These are phyloP conservation scores for Trichoderma sp. DNA, from an alignment of 2,329 filamentous ascomycete species.

Conservation along the genomic window DNA sequence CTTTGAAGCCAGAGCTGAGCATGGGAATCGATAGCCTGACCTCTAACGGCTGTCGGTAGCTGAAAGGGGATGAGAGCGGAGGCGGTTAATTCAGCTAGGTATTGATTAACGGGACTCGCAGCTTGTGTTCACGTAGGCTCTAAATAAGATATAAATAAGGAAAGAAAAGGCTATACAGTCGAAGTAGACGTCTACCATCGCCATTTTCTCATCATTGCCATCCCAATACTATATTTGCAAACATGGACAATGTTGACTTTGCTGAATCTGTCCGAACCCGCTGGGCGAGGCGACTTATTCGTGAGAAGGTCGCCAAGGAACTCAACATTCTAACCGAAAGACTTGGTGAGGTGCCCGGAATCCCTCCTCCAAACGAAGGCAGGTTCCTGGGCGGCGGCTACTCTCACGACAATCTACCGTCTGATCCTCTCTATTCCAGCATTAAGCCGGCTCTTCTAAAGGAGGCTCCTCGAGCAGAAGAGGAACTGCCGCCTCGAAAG, in stretches of 20 bases:
- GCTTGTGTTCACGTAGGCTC: not conserved
- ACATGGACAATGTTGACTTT: not conserved
- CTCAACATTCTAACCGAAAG: not conserved
- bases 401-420: not conserved
- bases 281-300: not conserved
- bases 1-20: not conserved
- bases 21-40: not conserved
- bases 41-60: not conserved
- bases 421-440: not conserved
- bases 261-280: not conserved
- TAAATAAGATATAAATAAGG: not conserved
- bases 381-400: not conserved
- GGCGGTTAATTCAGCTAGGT: not conserved
- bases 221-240: not conserved
- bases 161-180: not conserved
- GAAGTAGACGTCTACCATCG: not conserved
- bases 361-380: not conserved
- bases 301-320: not conserved
- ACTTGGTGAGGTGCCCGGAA: not conserved
- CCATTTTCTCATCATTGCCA: not conserved
- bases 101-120: fast-evolving
- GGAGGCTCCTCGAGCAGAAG: not conserved
- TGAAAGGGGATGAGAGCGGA: not conserved
- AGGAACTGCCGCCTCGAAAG: not conserved
- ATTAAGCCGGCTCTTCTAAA: not conserved